phyloP scores from a whole-genome alignment of 768 basidiomycete genomes.

The Rickenella mellea region DNA sequence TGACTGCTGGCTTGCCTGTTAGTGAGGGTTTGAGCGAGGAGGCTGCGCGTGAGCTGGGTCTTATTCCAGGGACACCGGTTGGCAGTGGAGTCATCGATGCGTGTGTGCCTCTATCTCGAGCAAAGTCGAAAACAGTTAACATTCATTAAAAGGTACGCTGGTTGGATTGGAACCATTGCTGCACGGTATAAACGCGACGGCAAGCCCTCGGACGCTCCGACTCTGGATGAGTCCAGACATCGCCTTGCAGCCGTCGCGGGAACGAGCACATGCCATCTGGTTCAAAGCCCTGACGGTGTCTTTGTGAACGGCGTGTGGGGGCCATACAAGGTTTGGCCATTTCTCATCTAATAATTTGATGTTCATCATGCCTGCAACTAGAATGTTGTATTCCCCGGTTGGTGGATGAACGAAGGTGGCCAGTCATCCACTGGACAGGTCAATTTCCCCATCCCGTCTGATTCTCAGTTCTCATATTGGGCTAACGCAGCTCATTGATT shows the following conservation, averaged over 20 bases:
- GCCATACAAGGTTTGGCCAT: constrained; percentile 55
- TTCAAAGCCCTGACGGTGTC: constrained; percentile 73
- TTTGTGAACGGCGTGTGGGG: constrained; percentile 94
- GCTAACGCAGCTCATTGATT: constrained; percentile 70
- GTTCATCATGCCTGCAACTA: constrained; percentile 25
- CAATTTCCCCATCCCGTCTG: constrained; percentile 3
- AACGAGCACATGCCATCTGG: constrained; percentile 92
- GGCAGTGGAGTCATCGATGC: constrained; percentile 96
- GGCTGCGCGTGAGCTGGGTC: constrained; percentile 79
- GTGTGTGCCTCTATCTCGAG: constrained; percentile 29
- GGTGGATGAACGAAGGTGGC: constrained; percentile 99
- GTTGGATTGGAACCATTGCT: constrained; percentile 94
- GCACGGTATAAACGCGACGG: constrained; percentile 52
- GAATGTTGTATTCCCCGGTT: constrained; percentile 85
- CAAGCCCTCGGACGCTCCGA: constrained; percentile 42
- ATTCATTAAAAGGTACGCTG: constrained; percentile 57
- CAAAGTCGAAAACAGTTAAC: background rate
- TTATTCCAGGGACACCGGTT: constrained; percentile 80
- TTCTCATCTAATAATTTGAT: too few relatives aligned
- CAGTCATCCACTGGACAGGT: constrained; percentile 98
- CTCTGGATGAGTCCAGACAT: constrained; percentile 66
- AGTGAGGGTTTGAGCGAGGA: constrained; percentile 69
- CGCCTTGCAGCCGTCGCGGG: constrained; percentile 91
- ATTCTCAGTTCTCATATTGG: background rate
- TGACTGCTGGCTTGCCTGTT: constrained; percentile 77